Evolutionary conservation across 352 stramenopile species (phyloP).

Genomic region (Globisporangium cylindrosporum): DNA sequence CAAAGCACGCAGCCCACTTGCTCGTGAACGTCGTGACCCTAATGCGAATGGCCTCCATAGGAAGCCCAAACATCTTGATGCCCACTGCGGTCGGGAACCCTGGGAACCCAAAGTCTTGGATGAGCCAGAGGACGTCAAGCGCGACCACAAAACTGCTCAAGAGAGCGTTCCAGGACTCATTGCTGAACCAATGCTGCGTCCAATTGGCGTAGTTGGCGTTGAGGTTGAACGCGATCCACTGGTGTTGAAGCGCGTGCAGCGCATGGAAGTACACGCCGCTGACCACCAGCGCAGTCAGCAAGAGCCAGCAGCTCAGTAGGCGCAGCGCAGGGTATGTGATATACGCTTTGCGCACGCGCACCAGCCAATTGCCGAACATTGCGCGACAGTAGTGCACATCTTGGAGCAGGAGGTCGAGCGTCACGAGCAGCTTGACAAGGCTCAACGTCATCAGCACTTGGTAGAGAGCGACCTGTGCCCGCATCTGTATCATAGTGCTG

Average conservation of each 20-base stretch:
- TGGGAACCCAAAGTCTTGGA: constrained; percentile 56
- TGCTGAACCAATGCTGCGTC: constrained; percentile 28
- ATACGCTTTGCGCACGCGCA: constrained; percentile 26
- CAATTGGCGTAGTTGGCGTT: neutral
- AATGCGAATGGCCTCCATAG: constrained; percentile 19
- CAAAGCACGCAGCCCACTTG: constrained; percentile 46
- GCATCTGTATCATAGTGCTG: constrained; percentile 25
- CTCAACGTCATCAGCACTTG: constrained; percentile 38
- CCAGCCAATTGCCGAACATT: constrained; percentile 31
- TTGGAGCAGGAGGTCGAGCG: constrained; percentile 44
- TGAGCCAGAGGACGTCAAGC: constrained; percentile 48
- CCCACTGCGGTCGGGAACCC: constrained; percentile 34
- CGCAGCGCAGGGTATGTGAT: constrained; percentile 22
- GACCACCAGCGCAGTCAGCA: constrained; percentile 19
- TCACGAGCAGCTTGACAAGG: constrained; percentile 35
- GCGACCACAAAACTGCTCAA: constrained; percentile 31
- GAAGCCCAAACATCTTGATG: constrained; percentile 38
- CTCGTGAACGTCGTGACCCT: constrained; percentile 32
- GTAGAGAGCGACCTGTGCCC: constrained; percentile 32
- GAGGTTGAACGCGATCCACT: constrained; percentile 28
- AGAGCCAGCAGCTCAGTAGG: constrained; percentile 26
- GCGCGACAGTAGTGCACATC: constrained; percentile 25
- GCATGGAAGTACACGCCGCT: constrained; percentile 29
- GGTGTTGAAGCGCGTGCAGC: constrained; percentile 21
- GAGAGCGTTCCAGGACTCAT: constrained; percentile 38